These are phyloP conservation scores for Geotrichum cucujoidarum DNA, from an alignment of 1,139 yeast genomes.

Conservation along the genomic window DNA sequence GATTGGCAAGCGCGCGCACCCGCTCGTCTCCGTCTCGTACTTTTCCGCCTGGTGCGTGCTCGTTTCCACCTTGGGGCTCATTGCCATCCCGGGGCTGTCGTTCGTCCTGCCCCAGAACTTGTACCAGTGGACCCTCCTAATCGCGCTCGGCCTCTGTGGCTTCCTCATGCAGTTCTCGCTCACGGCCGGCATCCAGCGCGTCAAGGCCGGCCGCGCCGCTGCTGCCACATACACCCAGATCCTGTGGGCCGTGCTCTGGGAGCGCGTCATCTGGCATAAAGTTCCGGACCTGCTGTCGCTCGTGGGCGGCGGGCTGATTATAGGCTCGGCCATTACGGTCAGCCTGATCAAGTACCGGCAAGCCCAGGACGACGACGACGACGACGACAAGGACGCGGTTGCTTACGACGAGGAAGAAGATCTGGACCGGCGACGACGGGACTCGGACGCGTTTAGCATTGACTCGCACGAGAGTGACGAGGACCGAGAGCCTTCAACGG, in stretches of 20 bases:
- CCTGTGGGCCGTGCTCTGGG: constrained; percentile 77
- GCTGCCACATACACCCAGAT: constrained; percentile 71
- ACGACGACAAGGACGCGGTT: background rate
- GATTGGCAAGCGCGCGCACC: constrained; percentile 75
- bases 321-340: constrained; percentile 61
- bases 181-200: constrained; percentile 81
- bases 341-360: constrained; percentile 13
- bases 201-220: constrained; percentile 72
- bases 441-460: background rate
- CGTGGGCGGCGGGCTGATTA: constrained; percentile 62
- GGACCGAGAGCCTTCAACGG: background rate
- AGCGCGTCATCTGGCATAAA: constrained; percentile 64
- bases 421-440: background rate
- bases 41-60: constrained; percentile 60
- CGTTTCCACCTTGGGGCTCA: constrained; percentile 52
- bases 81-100: constrained; percentile 50
- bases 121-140: constrained; percentile 62
- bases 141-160: constrained; percentile 66
- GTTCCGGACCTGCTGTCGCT: constrained; percentile 65
- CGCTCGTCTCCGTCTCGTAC: constrained; percentile 71
- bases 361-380: constrained; percentile 3
- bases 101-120: constrained; percentile 56
- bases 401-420: background rate
- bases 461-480: background rate
- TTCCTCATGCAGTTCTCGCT: constrained; percentile 73